Base-by-base conservation (phyloP, 148 eudicot species). In the Rhododendron ferrugineum region DNA sequence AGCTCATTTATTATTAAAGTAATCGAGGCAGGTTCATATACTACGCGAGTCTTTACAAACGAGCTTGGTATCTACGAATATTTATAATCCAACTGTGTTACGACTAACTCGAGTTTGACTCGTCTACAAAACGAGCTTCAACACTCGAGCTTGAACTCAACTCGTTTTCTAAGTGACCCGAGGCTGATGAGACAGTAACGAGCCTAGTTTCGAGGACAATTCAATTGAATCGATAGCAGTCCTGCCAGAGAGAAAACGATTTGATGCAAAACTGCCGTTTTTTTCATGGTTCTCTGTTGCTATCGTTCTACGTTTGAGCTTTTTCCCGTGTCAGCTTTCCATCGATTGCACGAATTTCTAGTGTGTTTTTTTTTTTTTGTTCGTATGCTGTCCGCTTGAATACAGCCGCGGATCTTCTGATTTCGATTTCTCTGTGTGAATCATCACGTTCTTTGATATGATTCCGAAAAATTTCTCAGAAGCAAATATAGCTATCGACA, bases 281-380 rank as follows among this genome's bases (percentile, higher is more conserved):
- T 80, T 80, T 3, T 14, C 3, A 13, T 14, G 11, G 18, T 8
- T 6, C 11, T 49, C 56, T 79, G 74, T 16, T n/a, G 18, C 30
- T 60, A 60, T 85, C 44, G 86, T 79, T 62, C 76, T 47, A 15
- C 28, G 34, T 78, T 79, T 28, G 78, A 80, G 44, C 52, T 80
- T 85, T 85, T 70, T 70, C 8, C 20, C 7, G 52, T 50, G 80
- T 72, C 80, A 73, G 87, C 87, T 85, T 54, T 81, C 52, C 82
- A 58, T 52, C 50, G 58, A 56, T 56, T 72, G 20, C 84, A 81
- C 32, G 13, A 26, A 81, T 81, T 79, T 64, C 66, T 80, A 64
- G 87, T 79, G 77, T 23, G n/a, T 76, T 78, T 7, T 52, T 76
- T 85, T 80, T 60, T 52, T 77, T 85, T 80, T 60, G 84, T 80